phyloP scores from a whole-genome alignment of 805 yeast genomes.

The Candida pseudoglaebosa region DNA sequence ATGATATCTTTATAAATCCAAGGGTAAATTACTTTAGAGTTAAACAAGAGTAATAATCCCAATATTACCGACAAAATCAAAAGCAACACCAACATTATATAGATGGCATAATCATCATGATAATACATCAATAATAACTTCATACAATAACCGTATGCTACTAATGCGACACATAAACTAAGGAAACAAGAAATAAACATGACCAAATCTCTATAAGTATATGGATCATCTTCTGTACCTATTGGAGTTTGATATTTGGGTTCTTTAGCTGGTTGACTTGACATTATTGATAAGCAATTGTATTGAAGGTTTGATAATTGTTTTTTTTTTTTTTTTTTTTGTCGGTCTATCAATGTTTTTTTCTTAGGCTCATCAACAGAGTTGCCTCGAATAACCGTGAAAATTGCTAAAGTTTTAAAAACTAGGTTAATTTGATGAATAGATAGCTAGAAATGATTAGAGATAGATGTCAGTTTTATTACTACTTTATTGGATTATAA shows the following conservation, averaged over 20 bases:
- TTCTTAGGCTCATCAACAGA: no score
- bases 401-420: no score
- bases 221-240: background rate
- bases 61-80: background rate
- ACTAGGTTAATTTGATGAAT: no score
- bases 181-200: background rate
- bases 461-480: no score
- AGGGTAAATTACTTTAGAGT: background rate
- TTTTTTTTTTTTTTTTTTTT: no score
- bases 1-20: background rate
- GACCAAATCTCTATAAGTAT: background rate
- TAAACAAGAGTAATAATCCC: background rate
- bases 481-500: no score
- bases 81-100: background rate
- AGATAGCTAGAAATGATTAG: no score
- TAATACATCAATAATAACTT: background rate
- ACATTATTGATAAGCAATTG: no score
- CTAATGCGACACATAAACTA: background rate
- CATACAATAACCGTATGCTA: slow-evolving; percentile 1
- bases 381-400: no score
- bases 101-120: background rate
- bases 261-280: background rate
- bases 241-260: background rate
- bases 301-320: no score
- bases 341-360: no score